Percentiles rank a stretch among this genome's conserved stretches.
Evolutionary conservation across 768 basidiomycete genomes (phyloP).

Genomic region (Leccinellum rugosiceps): DNA sequence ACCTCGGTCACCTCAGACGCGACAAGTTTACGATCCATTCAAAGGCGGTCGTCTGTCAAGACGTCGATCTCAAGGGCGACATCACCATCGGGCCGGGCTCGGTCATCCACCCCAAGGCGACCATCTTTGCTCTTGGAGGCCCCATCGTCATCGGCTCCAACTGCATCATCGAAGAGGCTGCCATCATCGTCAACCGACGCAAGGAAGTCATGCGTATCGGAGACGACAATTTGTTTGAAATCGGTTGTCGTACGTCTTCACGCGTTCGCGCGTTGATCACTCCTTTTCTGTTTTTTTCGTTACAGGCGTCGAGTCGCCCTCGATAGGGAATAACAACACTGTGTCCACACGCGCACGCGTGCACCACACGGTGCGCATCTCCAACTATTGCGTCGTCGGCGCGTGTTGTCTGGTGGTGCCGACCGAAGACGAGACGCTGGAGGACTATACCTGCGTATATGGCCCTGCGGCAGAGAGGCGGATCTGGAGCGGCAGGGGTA

Average conservation of each 20-base stretch:
- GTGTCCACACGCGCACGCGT: conserved; percentile 81
- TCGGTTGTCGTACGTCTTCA: conserved; percentile 75
- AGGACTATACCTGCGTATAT: conserved; percentile 82
- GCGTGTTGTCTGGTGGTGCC: conserved; percentile 77
- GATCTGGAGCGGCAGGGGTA: conserved; percentile 82
- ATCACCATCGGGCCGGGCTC: conserved; percentile 91
- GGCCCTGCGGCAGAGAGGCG: conserved; percentile 73
- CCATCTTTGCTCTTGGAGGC: conserved; percentile 87
- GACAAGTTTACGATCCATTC: conserved; percentile 91
- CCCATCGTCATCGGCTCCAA: conserved; percentile 86
- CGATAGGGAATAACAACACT: conserved; percentile 83
- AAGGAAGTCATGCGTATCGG: conserved; percentile 93
- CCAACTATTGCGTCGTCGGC: conserved; percentile 80
- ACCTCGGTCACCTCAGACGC: conserved; percentile 46
- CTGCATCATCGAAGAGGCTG: conserved; percentile 90
- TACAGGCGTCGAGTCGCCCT: conserved; percentile 83
- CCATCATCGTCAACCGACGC: conserved; percentile 85
- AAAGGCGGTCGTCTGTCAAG: conserved; percentile 86
- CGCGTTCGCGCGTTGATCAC: not conserved
- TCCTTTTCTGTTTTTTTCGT: not conserved
- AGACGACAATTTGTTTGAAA: conserved; percentile 91
- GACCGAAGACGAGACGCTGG: conserved; percentile 72
- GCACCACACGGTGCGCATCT: conserved; percentile 77
- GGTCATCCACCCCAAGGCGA: conserved; percentile 91
- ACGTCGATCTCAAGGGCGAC: conserved; percentile 92